Conservation (phyloP, 495 filamentous ascomycete species). For the Penicillium pulvis region DNA sequence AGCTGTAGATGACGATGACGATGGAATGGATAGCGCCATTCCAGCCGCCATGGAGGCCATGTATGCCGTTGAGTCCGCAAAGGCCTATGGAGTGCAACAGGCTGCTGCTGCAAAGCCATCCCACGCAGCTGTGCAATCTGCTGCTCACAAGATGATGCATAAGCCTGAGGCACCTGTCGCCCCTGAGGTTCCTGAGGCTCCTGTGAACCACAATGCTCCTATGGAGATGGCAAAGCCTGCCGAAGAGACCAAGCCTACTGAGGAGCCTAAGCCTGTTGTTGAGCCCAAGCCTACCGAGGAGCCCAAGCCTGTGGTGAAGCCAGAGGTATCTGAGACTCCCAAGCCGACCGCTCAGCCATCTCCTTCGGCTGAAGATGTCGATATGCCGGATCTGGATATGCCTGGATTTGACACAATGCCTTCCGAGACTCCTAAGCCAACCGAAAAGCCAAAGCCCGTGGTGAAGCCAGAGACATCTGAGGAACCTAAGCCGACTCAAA, state of each 20-base stretch:
- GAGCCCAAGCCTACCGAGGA: background rate
- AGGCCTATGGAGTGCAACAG: background rate
- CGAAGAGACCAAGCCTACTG: background rate
- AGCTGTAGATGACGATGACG: constrained; percentile 9
- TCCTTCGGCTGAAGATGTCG: background rate
- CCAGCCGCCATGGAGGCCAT: constrained; percentile 22
- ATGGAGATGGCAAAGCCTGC: background rate
- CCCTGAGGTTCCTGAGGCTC: background rate
- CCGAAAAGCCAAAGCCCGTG: background rate
- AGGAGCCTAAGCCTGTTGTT: background rate
- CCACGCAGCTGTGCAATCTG: background rate
- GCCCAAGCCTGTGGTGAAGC: background rate
- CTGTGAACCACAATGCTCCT: background rate
- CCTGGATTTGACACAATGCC: background rate
- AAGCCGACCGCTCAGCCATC: background rate
- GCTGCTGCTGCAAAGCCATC: background rate
- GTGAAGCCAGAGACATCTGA: background rate
- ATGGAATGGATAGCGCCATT: constrained; percentile 19
- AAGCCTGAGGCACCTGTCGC: background rate
- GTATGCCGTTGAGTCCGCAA: constrained; percentile 3
- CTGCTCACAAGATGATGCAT: background rate
- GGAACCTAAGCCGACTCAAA: background rate
- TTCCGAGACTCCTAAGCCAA: background rate
- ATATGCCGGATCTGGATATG: background rate
- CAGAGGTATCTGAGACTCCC: background rate